Conservation (phyloP, 2,329 filamentous ascomycete genomes). For the Scytalidium lignicola region DNA sequence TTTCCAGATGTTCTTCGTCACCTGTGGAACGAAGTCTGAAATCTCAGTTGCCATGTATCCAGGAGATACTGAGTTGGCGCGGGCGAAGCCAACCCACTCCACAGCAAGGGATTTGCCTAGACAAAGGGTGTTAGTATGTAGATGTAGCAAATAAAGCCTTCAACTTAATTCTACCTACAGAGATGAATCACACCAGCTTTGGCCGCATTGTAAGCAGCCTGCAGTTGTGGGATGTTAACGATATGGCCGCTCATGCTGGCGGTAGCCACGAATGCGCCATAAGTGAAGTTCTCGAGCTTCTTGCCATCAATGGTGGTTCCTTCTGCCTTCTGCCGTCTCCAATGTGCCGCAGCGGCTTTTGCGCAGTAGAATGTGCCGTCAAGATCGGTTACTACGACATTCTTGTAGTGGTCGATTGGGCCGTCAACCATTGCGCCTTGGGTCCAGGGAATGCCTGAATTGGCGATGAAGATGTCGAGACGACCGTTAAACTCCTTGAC, state of each 20-base stretch:
- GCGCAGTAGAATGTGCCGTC: constrained; percentile 77
- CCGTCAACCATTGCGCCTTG: constrained; percentile 64
- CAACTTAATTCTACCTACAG: constrained; percentile 37
- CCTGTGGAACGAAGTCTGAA: constrained; percentile 56
- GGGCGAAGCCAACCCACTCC: constrained; percentile 72
- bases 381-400: constrained; percentile 66
- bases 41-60: constrained; percentile 75
- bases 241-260: constrained; percentile 76
- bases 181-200: constrained; percentile 61
- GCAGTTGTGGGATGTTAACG: constrained; percentile 70
- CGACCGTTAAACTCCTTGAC: constrained; percentile 66
- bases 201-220: constrained; percentile 68
- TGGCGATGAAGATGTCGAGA: constrained; percentile 74
- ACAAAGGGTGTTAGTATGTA: background rate
- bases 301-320: constrained; percentile 58
- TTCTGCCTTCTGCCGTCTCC: constrained; percentile 64
- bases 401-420: constrained; percentile 56
- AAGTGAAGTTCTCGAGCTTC: constrained; percentile 52
- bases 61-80: constrained; percentile 67
- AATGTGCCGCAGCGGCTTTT: constrained; percentile 63
- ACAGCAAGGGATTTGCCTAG: constrained; percentile 65
- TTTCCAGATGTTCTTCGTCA: constrained; percentile 69
- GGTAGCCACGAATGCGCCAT: constrained; percentile 72
- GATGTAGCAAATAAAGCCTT: background rate
- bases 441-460: constrained; percentile 71